Conservation (phyloP, 2,329 filamentous ascomycete species). For the Claviceps sp. region DNA sequence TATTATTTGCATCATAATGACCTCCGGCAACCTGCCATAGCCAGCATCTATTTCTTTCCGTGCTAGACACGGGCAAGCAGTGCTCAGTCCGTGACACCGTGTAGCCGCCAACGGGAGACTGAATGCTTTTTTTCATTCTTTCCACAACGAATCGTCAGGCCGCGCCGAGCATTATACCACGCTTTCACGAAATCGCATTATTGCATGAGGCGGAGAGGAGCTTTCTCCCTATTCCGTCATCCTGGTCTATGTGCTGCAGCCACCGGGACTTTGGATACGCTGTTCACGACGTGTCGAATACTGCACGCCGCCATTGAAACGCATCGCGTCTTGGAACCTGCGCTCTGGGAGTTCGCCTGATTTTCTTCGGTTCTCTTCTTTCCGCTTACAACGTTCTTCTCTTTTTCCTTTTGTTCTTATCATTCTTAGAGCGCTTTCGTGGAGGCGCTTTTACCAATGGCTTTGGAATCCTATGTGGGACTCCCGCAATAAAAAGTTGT, state of each 20-base stretch:
- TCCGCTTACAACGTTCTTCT: not conserved
- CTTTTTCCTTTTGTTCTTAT: not conserved
- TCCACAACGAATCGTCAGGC: not conserved
- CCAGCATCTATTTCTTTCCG: not conserved
- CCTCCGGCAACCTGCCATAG: not conserved
- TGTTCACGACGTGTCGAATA: not conserved
- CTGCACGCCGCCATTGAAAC: not conserved
- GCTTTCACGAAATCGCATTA: not conserved
- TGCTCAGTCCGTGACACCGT: not conserved
- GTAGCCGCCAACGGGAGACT: not conserved
- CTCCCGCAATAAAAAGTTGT: not conserved
- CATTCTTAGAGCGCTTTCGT: not conserved
- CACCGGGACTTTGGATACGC: constrained; percentile 1
- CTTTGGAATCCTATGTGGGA: not conserved
- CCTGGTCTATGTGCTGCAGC: not conserved
- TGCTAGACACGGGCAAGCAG: not conserved
- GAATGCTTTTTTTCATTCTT: not conserved
- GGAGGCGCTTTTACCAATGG: not conserved
- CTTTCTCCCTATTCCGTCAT: not conserved
- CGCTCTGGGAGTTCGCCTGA: not conserved
- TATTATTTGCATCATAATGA: not conserved
- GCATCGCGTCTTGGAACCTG: not conserved
- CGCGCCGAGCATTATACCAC: not conserved
- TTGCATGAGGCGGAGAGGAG: not conserved
- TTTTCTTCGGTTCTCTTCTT: not conserved